phyloP scores from a whole-genome alignment of 768 basidiomycete genomes.

The Cubamyces lactineus region DNA sequence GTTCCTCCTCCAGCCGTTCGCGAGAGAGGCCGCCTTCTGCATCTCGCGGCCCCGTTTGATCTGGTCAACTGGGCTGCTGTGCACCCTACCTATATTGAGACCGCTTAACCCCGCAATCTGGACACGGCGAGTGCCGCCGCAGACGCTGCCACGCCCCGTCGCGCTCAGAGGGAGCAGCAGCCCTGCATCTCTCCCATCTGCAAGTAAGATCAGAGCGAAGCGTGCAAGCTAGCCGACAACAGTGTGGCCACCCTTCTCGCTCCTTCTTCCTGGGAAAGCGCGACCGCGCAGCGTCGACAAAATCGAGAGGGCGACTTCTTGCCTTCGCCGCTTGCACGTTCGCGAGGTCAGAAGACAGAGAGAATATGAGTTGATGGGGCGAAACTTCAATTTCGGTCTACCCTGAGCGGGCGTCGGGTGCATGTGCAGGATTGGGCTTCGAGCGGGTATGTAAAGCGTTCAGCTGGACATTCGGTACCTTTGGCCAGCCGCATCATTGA shows the following conservation, averaged over 20 bases:
- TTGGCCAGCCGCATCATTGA: not conserved
- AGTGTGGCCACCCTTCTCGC: not conserved
- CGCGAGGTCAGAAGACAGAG: not conserved
- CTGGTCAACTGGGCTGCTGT: not conserved
- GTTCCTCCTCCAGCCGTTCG: not conserved
- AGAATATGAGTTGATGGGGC: not conserved
- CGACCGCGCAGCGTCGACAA: not conserved
- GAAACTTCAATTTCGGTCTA: not conserved
- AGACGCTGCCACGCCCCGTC: too few species aligned
- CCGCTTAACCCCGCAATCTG: not conserved
- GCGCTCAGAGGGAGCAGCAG: not conserved
- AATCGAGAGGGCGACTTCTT: not conserved
- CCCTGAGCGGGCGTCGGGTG: not conserved
- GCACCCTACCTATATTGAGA: not conserved
- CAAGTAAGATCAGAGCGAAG: not conserved
- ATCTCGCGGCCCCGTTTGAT: not conserved
- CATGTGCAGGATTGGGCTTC: not conserved
- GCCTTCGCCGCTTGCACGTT: not conserved
- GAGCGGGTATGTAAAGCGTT: not conserved
- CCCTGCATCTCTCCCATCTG: not conserved
- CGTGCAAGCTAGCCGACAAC: not conserved
- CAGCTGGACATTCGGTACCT: not conserved
- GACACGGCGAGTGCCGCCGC: not conserved
- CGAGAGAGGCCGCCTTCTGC: too few species aligned
- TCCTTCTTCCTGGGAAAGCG: not conserved